phyloP scores from a whole-genome alignment of 1,139 yeast genomes.

The Yamadazyma blattariae region DNA sequence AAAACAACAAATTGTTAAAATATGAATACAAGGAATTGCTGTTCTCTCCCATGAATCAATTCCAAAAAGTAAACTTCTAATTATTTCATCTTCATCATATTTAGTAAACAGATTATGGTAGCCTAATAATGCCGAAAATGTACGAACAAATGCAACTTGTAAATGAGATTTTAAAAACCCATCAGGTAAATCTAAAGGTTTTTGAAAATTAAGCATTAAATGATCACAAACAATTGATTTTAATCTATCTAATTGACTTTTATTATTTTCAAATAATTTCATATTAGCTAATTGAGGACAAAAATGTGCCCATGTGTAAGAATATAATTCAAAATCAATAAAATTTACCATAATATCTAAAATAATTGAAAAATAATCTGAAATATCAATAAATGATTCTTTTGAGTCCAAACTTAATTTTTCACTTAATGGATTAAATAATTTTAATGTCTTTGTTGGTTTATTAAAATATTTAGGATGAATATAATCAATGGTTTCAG shows the following conservation, averaged over 20 bases:
- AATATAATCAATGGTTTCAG: conserved; percentile 52
- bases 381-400: conserved; percentile 32
- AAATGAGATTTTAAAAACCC: conserved; percentile 57
- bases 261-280: conserved; percentile 47
- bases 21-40: conserved; percentile 75
- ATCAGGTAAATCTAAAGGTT: conserved; percentile 39
- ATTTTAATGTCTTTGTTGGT: conserved; percentile 21
- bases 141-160: conserved; percentile 64
- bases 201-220: conserved; percentile 49
- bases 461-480: conserved; percentile 39
- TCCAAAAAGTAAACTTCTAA: conserved; percentile 62
- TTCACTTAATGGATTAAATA: conserved; percentile 13
- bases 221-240: conserved; percentile 59
- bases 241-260: conserved; percentile 44
- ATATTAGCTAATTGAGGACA: conserved; percentile 71
- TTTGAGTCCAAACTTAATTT: conserved; percentile 12
- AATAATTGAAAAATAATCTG: conserved; percentile 53
- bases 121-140: conserved; percentile 65
- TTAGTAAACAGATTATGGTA: conserved; percentile 59
- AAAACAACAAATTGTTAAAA: conserved; percentile 73
- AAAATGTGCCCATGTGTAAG: conserved; percentile 65
- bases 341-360: conserved; percentile 52
- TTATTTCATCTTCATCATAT: conserved; percentile 66
- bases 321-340: conserved; percentile 68
- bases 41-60: conserved; percentile 76